Evolutionary conservation across 305 asterid species (phyloP), one percentile per base, ranked within the genome.

Genomic region (Lippia alba): DNA sequence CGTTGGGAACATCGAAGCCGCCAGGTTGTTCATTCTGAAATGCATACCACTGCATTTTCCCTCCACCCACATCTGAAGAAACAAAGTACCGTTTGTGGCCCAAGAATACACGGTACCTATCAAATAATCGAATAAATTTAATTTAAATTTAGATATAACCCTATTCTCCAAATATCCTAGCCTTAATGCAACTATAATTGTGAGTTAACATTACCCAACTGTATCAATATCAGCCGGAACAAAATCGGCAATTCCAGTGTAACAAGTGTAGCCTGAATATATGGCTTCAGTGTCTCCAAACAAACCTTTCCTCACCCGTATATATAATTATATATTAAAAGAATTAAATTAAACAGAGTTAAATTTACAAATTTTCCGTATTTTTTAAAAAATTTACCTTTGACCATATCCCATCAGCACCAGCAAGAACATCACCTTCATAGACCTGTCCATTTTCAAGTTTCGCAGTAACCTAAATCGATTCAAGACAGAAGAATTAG

Each of bases 41-140:
- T 56, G 89, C 93, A 68, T 87, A 87, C 93, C 93, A 87, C 76
- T 87, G 93, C 91, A 87, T 87, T 67, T 85, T 87, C 54, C 93
- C 93, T 48, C 82, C 82, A 32, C 93, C 93, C 39, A 87, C 93
- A 72, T 87, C 93, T 10, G 93, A 87, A 67, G 93, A 83, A 76
- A 87, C 93, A 67, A 87, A 87, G 73, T 83, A 85, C 60, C 83
- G 89, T 66, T 85, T 87, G 80, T 85, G 89, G 61, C 93, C 93
- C 60, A 85, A 75, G 64, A 85, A 87, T 4, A 87, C 91, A 51
- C 91, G 87, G 74, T 87, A 87, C 83, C 91, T 87, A 73, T 34
- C 1, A 71, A 69, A 76, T 64, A 73, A 19, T 67, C 33, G 15
- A 10, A 9, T 64, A 20, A 55, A 12, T 9, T 10, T 45, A 18